Percentiles rank a stretch among this genome's conserved stretches.
Conservation (phyloP, 2,329 filamentous ascomycete species). For the Calonectria honghensis region DNA sequence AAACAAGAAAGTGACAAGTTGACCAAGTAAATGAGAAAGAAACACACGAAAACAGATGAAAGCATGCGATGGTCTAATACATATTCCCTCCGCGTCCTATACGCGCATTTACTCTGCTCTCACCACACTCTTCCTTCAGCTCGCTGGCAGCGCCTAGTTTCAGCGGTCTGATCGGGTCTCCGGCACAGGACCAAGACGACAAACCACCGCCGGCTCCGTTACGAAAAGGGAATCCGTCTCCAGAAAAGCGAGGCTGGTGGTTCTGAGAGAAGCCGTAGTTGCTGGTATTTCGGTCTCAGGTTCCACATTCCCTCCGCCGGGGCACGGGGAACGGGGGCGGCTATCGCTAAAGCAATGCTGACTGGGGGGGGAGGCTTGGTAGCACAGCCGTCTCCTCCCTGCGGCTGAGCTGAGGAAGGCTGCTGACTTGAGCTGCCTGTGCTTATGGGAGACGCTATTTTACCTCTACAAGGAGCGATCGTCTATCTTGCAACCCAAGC, state of each 20-base stretch:
- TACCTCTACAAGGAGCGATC: not conserved
- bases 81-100: not conserved
- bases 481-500: constrained; percentile 3
- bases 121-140: constrained; percentile 16
- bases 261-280: not conserved
- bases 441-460: constrained; percentile 14
- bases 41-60: no score
- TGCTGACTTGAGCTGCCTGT: constrained; percentile 8
- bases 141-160: constrained; percentile 26
- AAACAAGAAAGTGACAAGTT: not conserved
- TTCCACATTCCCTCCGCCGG: constrained; percentile 33
- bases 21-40: not conserved
- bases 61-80: constrained; percentile 8
- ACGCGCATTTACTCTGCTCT: not conserved
- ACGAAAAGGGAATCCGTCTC: not conserved
- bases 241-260: constrained; percentile 9
- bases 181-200: not conserved
- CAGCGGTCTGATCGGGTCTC: constrained; percentile 21
- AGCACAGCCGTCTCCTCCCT: constrained; percentile 6
- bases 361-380: not conserved
- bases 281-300: constrained; percentile 15
- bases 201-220: constrained; percentile 36
- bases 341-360: not conserved
- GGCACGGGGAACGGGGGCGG: constrained; percentile 4
- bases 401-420: constrained; percentile 7